These are phyloP conservation scores for Suillus sp. DNA, from an alignment of 768 basidiomycete genomes.

Conservation along the genomic window DNA sequence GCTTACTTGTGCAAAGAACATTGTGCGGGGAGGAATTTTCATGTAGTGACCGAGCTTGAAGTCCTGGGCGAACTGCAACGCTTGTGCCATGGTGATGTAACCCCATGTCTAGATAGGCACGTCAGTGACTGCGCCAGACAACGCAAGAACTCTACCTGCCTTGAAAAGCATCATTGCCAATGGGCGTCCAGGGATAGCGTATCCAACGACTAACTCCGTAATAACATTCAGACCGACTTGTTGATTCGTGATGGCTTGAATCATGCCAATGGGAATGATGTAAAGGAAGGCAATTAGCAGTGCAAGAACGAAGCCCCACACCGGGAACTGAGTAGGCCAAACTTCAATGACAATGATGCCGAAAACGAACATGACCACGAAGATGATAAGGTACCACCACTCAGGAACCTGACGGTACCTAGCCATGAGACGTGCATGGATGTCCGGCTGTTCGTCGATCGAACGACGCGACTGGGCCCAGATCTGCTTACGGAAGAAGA, in stretches of 20 bases:
- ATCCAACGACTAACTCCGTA: conserved; percentile 72
- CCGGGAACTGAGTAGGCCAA: conserved; percentile 56
- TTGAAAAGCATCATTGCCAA: conserved; percentile 83
- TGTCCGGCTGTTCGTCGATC: conserved; percentile 57
- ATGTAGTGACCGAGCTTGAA: conserved; percentile 80
- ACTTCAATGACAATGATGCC: conserved; percentile 61
- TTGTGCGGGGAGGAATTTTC: conserved; percentile 65
- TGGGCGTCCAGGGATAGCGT: conserved; percentile 58
- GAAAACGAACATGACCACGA: conserved; percentile 58
- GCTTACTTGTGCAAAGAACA: conserved; percentile 71
- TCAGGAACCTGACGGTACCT: conserved; percentile 60
- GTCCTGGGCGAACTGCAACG: conserved; percentile 69
- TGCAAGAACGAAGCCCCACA: conserved; percentile 47
- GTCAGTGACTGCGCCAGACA: conserved; percentile 20
- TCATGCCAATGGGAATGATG: conserved; percentile 75
- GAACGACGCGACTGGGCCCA: conserved; percentile 51
- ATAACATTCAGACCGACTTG: conserved; percentile 71
- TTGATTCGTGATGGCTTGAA: conserved; percentile 81
- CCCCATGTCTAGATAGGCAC: conserved; percentile 51
- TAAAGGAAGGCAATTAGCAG: conserved; percentile 57
- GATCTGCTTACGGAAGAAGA: conserved; percentile 62
- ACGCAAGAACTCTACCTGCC: conserved; percentile 41
- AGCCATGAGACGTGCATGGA: conserved; percentile 62
- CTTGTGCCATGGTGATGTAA: conserved; percentile 66
- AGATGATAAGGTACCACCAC: conserved; percentile 54